Conservation (phyloP, 1,284 basidiomycete genomes). For the Cutaneotrichosporon mucoides region DNA sequence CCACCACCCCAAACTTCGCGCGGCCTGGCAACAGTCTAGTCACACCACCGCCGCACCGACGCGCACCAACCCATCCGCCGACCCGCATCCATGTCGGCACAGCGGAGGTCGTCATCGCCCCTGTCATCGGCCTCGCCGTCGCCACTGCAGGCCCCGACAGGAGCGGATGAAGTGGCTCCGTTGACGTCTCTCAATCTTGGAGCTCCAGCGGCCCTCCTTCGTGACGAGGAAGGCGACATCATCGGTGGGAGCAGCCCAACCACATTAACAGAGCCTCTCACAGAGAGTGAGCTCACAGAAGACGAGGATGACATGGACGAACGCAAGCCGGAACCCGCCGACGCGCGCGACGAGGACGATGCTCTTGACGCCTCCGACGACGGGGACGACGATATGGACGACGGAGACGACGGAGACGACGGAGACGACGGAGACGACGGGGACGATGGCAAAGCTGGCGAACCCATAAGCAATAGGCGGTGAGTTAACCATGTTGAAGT, state of each 20-base stretch:
- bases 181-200: slow-evolving; percentile 13
- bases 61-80: background rate
- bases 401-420: no score
- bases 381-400: background rate
- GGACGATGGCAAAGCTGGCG: slow-evolving; percentile 1
- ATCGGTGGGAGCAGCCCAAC: slow-evolving; percentile 24
- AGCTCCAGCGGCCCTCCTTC: background rate
- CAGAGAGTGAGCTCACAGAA: slow-evolving; percentile 28
- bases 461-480: background rate
- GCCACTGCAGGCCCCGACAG: slow-evolving; percentile 12
- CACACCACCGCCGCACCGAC: background rate
- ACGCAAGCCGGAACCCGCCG: slow-evolving; percentile 3
- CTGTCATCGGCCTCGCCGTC: slow-evolving; percentile 22
- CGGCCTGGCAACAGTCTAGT: background rate
- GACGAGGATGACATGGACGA: slow-evolving; percentile 17
- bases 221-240: slow-evolving; percentile 11
- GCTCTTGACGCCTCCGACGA: slow-evolving; percentile 2
- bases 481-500: background rate
- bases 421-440: slow-evolving; percentile 5
- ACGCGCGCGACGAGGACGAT: slow-evolving; percentile 3
- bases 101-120: slow-evolving; percentile 21
- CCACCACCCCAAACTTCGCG: background rate
- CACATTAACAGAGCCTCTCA: slow-evolving; percentile 20
- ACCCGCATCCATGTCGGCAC: slow-evolving; percentile 15
- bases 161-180: background rate